These are phyloP conservation scores for Remersonia thermophila DNA, from an alignment of 2,329 filamentous ascomycete genomes.

Conservation along the genomic window DNA sequence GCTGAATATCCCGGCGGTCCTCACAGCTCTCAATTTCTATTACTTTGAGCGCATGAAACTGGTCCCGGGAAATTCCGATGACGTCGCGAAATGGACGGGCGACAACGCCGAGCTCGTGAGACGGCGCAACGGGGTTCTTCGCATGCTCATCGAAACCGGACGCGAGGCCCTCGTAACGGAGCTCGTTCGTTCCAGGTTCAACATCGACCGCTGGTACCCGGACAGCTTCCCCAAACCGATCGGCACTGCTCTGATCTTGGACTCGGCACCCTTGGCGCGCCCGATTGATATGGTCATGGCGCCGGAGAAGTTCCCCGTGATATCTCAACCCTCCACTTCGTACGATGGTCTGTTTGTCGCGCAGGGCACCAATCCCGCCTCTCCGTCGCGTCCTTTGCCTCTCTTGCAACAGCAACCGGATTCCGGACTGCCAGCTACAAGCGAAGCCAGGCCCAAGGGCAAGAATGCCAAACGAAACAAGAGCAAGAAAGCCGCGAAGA, in stretches of 20 bases:
- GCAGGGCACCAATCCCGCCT: no score
- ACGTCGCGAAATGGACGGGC: background rate
- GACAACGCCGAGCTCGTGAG: background rate
- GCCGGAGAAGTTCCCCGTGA: no score
- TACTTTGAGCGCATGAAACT: background rate
- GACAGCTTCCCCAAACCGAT: background rate
- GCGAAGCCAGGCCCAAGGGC: no score
- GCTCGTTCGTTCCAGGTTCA: background rate
- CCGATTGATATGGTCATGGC: no score
- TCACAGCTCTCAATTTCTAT: conserved; percentile 2
- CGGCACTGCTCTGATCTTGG: background rate
- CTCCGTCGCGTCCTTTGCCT: no score
- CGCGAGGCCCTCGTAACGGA: background rate
- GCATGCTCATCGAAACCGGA: background rate
- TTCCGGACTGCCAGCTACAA: no score
- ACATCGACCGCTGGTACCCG: conserved; percentile 1
- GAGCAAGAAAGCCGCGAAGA: no score
- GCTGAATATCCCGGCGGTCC: background rate
- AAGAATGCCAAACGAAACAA: no score
- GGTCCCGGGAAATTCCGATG: background rate
- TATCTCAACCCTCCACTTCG: no score
- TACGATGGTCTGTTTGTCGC: no score
- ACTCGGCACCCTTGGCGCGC: background rate
- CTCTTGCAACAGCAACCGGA: no score
- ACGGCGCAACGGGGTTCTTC: background rate